Percentiles rank a stretch among this genome's conserved stretches.
Evolutionary conservation across 2,329 filamentous ascomycete genomes (phyloP).

Genomic region (Cordyceps cicadae): DNA sequence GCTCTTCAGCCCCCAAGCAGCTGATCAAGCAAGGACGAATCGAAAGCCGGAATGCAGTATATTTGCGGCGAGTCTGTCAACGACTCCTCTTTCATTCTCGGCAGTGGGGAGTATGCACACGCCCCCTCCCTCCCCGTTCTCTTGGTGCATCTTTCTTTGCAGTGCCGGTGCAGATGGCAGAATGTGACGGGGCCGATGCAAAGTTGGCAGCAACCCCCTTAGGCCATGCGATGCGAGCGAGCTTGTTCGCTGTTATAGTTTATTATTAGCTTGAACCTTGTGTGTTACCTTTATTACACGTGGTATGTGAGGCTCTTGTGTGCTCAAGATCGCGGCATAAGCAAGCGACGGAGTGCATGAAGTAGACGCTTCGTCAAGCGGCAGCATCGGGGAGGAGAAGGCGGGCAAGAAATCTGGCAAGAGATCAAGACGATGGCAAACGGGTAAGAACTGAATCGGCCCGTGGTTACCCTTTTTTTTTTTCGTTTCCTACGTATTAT

Average conservation of each 20-base stretch:
- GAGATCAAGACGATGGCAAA: background rate
- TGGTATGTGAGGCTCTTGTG: background rate
- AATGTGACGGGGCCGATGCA: background rate
- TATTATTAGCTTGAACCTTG: background rate
- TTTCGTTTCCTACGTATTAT: background rate
- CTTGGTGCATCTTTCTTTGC: background rate
- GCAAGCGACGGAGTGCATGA: background rate
- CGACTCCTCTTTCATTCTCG: background rate
- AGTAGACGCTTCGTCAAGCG: background rate
- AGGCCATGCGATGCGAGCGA: background rate
- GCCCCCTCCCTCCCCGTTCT: background rate
- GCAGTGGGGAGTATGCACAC: constrained; percentile 3
- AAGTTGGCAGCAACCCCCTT: background rate
- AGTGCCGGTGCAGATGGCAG: background rate
- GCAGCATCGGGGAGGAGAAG: background rate
- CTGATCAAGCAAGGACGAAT: background rate
- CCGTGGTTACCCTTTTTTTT: background rate
- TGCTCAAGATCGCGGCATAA: background rate
- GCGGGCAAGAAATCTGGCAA: background rate
- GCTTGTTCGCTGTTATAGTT: background rate
- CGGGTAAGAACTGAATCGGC: background rate
- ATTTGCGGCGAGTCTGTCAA: background rate
- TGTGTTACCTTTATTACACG: too few relatives aligned
- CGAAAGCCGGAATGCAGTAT: background rate
- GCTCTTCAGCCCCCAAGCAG: background rate